Percentiles rank a stretch among this genome's conserved stretches.
Conservation (phyloP, 768 basidiomycete species). For the Paxillus involutus region DNA sequence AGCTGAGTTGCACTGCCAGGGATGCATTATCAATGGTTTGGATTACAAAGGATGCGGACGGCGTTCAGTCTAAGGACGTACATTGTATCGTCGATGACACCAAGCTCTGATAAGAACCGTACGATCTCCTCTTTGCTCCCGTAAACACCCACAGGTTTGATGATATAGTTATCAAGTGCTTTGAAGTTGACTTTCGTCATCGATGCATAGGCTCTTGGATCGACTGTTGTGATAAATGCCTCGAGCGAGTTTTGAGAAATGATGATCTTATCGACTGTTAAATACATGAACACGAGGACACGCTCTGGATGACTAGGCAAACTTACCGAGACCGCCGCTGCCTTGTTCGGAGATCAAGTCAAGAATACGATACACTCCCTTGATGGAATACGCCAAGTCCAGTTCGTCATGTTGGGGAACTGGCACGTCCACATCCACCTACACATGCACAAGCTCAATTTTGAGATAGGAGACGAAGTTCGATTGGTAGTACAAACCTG, state of each 20-base stretch:
- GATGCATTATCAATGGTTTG: not conserved
- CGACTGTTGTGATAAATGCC: constrained; percentile 47
- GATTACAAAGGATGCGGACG: too few species aligned
- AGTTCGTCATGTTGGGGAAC: constrained; percentile 5
- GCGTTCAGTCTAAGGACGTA: constrained; percentile 23
- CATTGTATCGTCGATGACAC: constrained; percentile 39
- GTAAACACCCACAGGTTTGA: constrained; percentile 58
- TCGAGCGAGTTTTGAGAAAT: constrained; percentile 52
- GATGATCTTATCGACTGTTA: constrained; percentile 60
- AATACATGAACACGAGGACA: not conserved
- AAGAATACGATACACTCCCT: constrained; percentile 52
- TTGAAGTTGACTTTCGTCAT: constrained; percentile 59
- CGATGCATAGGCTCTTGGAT: constrained; percentile 51
- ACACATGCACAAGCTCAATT: too few species aligned
- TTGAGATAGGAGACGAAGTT: too few species aligned
- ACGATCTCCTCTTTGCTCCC: constrained; percentile 54
- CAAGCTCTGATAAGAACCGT: constrained; percentile 39
- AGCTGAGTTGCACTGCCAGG: constrained; percentile 7
- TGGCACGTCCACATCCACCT: constrained; percentile 1
- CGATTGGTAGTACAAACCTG: too few species aligned
- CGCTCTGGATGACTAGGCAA: not conserved
- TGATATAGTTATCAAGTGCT: constrained; percentile 40
- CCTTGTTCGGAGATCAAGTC: constrained; percentile 53
- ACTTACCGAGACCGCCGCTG: constrained; percentile 50
- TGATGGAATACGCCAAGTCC: constrained; percentile 32